These are phyloP conservation scores for Penicillium brevicompactum DNA, from an alignment of 2,329 filamentous ascomycete species.

Conservation along the genomic window DNA sequence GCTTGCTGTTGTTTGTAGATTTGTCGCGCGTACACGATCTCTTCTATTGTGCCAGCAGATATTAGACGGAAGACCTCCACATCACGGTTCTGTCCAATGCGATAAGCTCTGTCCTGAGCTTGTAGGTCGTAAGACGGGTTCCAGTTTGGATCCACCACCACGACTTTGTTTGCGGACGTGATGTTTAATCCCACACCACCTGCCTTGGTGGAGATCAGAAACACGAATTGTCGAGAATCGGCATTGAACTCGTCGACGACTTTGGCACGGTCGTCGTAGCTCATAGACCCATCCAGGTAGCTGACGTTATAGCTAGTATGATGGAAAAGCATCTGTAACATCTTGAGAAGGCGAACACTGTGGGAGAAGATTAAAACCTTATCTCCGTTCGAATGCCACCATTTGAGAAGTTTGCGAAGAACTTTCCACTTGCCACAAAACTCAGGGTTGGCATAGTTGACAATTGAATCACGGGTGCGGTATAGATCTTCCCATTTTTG, in stretches of 20 bases:
- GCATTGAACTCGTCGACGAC: conserved; percentile 91
- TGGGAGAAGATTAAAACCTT: conserved; percentile 97
- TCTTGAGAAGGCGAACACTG: conserved; percentile 79
- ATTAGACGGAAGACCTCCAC: conserved; percentile 95
- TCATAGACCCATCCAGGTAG: conserved; percentile 84
- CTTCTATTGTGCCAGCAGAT: conserved; percentile 89
- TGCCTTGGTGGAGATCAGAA: conserved; percentile 90
- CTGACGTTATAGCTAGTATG: conserved; percentile 88
- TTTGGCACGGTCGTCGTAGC: conserved; percentile 77
- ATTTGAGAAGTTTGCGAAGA: conserved; percentile 78
- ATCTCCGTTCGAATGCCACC: conserved; percentile 87
- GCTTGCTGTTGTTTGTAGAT: conserved; percentile 99
- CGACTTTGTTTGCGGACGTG: conserved; percentile 95
- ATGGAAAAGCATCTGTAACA: conserved; percentile 82
- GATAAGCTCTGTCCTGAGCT: conserved; percentile 93
- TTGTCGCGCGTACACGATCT: conserved; percentile 94
- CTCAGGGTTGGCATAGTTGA: conserved; percentile 80
- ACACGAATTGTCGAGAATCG: conserved; percentile 85
- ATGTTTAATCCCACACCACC: conserved; percentile 96
- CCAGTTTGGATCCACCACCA: conserved; percentile 97
- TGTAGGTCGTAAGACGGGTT: conserved; percentile 94
- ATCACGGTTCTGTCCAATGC: conserved; percentile 88
- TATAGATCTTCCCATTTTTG: conserved; percentile 75
- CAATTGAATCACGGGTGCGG: conserved; percentile 72
- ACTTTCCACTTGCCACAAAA: conserved; percentile 98